Percentiles rank a stretch among this genome's conserved stretches.
Conservation (phyloP, 179 eudicot genomes). For the Heliamphora pulchella region DNA sequence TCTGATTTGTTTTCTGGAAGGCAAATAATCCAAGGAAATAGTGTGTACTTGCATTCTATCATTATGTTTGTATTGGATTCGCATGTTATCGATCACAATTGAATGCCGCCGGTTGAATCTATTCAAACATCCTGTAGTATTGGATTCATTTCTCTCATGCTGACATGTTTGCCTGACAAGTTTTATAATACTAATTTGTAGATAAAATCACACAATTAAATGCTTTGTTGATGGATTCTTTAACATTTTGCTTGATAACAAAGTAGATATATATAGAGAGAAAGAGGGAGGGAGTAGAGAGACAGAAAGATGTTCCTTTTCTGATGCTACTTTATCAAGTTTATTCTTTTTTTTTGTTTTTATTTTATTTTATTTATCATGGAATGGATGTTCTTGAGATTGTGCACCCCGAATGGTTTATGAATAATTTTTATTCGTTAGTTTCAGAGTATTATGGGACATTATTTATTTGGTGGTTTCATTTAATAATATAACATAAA, state of each 20-base stretch:
- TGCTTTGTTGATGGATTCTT: background rate
- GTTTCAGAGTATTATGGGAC: too few relatives aligned
- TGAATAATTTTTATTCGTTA: too few relatives aligned
- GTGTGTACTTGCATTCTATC: too few relatives aligned
- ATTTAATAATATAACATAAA: too few relatives aligned
- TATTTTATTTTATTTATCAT: background rate
- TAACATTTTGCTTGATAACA: constrained; percentile 1
- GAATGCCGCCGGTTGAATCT: background rate
- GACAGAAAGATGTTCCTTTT: background rate
- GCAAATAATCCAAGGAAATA: too few relatives aligned
- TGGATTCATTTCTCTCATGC: background rate
- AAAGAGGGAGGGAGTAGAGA: background rate
- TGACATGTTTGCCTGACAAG: too few relatives aligned
- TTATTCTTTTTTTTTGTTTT: background rate
- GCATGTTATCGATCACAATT: background rate
- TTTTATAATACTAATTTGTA: too few relatives aligned
- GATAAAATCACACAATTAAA: background rate
- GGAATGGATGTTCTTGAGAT: background rate
- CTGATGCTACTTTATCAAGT: background rate
- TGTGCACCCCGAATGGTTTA: background rate
- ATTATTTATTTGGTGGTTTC: too few relatives aligned
- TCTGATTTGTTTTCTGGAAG: too few relatives aligned
- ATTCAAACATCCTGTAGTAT: background rate
- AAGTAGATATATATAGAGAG: background rate
- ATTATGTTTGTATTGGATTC: background rate